Percentiles rank a stretch among this genome's conserved stretches.
These are phyloP conservation scores for Botryosphaeria dothidea DNA, from an alignment of 2,329 filamentous ascomycete genomes.

Conservation along the genomic window DNA sequence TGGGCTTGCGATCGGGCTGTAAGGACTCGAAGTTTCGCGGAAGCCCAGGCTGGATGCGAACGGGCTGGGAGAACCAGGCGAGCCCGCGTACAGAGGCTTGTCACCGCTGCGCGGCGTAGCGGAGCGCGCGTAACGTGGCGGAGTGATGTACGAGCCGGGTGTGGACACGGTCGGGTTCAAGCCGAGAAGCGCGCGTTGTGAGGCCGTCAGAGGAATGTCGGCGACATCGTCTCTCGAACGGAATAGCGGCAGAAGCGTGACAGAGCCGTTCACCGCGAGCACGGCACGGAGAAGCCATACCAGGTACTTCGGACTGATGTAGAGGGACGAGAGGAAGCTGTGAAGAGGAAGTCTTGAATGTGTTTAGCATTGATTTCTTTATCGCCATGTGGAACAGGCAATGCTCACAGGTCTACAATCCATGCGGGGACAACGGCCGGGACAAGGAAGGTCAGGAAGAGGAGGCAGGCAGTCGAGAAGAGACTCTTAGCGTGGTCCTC, in stretches of 20 bases:
- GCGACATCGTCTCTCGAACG: slow-evolving; percentile 73
- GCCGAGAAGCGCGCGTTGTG: slow-evolving; percentile 81
- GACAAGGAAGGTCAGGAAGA: slow-evolving; percentile 53
- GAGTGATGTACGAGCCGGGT: slow-evolving; percentile 74
- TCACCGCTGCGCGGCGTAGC: slow-evolving; percentile 61
- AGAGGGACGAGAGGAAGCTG: slow-evolving; percentile 38
- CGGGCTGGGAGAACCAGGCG: slow-evolving; percentile 38
- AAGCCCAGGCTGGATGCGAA: slow-evolving; percentile 31
- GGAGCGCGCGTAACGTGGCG: slow-evolving; percentile 81
- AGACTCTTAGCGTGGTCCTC: slow-evolving; percentile 74
- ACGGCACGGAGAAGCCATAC: slow-evolving; percentile 57
- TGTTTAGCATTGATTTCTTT: slow-evolving; percentile 22
- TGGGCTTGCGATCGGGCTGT: slow-evolving; percentile 32
- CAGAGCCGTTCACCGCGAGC: slow-evolving; percentile 62
- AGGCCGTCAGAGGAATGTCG: slow-evolving; percentile 89
- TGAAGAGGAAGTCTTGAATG: slow-evolving; percentile 37
- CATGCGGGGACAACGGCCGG: slow-evolving; percentile 27
- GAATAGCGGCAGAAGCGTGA: slow-evolving; percentile 72
- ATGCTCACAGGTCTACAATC: neutral
- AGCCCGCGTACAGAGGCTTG: slow-evolving; percentile 38
- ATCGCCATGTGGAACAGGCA: neutral
- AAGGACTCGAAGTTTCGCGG: slow-evolving; percentile 34
- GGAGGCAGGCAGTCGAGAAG: slow-evolving; percentile 63
- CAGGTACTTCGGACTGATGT: slow-evolving; percentile 39
- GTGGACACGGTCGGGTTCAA: slow-evolving; percentile 65